Percentiles rank a stretch among this genome's conserved stretches.
These are phyloP conservation scores for Rhizoclosmatium globosum DNA, from an alignment of 192 early-diverging fungal species.

Conservation along the genomic window DNA sequence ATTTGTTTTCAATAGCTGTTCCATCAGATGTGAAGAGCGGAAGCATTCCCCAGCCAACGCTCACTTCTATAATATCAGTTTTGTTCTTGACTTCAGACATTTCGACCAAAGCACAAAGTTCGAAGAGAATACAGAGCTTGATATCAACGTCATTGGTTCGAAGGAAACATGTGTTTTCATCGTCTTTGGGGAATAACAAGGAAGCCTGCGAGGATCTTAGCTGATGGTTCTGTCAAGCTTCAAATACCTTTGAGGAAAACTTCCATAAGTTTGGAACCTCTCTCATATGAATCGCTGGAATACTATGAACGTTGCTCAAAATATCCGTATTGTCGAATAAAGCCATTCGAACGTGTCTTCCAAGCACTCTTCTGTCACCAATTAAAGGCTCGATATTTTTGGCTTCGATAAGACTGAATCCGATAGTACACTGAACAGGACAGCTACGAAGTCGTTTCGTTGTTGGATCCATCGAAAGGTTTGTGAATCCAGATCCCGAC, in stretches of 20 bases:
- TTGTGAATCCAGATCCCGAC: constrained; percentile 25
- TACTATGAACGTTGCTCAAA: constrained; percentile 58
- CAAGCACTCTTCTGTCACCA: constrained; percentile 39
- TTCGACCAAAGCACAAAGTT: constrained; percentile 51
- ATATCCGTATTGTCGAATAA: constrained; percentile 53
- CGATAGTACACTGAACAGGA: constrained; percentile 48
- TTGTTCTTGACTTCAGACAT: constrained; percentile 31
- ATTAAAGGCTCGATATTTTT: constrained; percentile 41
- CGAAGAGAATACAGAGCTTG: constrained; percentile 58
- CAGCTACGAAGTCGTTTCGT: constrained; percentile 34
- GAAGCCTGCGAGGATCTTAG: constrained; percentile 39
- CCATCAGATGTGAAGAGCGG: constrained; percentile 59
- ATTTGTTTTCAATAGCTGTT: constrained; percentile 54
- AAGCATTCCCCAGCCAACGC: constrained; percentile 60
- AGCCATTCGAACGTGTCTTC: constrained; percentile 57
- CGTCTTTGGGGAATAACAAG: constrained; percentile 57
- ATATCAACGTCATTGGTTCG: constrained; percentile 52
- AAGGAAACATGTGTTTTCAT: constrained; percentile 59
- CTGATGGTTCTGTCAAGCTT: not conserved
- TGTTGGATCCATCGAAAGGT: constrained; percentile 27
- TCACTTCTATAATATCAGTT: constrained; percentile 43
- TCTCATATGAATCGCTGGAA: constrained; percentile 43
- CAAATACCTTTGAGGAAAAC: constrained; percentile 52
- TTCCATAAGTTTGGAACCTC: constrained; percentile 48
- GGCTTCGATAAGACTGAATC: constrained; percentile 53